Conservation (phyloP, 2,329 filamentous ascomycete species). For the Botrytis fabae region DNA sequence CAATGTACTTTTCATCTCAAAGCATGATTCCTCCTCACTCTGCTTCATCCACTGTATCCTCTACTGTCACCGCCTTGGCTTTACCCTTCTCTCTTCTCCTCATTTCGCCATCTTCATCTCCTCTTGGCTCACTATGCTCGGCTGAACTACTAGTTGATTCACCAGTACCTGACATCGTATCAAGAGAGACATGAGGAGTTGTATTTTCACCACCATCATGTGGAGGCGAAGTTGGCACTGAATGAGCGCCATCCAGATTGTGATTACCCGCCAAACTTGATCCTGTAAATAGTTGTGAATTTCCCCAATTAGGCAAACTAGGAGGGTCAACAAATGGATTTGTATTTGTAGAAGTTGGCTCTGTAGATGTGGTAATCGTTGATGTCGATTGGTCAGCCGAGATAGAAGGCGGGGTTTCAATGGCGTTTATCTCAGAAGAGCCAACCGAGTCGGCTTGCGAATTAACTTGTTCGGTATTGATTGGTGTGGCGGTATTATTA, state of each 20-base stretch:
- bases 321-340: conserved; percentile 24
- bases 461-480: conserved; percentile 29
- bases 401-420: conserved; percentile 33
- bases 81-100: conserved; percentile 44
- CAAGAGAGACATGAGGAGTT: background rate
- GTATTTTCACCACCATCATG: background rate
- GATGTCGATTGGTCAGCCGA: conserved; percentile 33
- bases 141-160: conserved; percentile 20
- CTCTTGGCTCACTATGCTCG: conserved; percentile 19
- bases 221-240: background rate
- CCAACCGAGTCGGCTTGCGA: conserved; percentile 33
- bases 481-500: conserved; percentile 28
- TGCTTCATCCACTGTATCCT: conserved; percentile 47
- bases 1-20: conserved; percentile 9
- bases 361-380: conserved; percentile 27
- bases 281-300: conserved; percentile 35
- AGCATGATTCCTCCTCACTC: conserved; percentile 28
- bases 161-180: background rate
- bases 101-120: conserved; percentile 28
- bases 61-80: conserved; percentile 49
- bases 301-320: conserved; percentile 14
- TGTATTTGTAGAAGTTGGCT: conserved; percentile 25
- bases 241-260: conserved; percentile 17
- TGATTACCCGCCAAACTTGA: conserved; percentile 20
- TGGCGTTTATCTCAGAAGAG: conserved; percentile 35